Evolutionary conservation across 768 basidiomycete genomes (phyloP), one percentile per base, ranked within the genome.

Genomic region (Lentinula boryana): DNA sequence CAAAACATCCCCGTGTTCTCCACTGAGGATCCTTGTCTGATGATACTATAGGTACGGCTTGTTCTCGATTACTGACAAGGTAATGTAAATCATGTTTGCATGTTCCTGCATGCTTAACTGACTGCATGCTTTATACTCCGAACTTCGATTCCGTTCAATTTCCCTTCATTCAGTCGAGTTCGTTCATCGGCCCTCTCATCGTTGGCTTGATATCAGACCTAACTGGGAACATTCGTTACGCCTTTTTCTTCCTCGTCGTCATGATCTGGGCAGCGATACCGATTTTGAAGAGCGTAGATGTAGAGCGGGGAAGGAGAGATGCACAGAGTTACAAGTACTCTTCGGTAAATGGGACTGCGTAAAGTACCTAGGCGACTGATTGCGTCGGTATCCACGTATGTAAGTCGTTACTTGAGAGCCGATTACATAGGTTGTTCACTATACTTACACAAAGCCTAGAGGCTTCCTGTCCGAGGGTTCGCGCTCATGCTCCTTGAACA

Each of bases 31-130:
- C 48, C 31, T 3, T 41, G 38, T 40, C 40, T 12, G 7, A 1
- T 31, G 18, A 56, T 8, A 15, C 41, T 13, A 8, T 49, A 79
- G 79, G 79, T 87, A 88, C 63, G 89, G 85, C 2, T 73, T 98
- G 36, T 97, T 89, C 72, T 89, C 89, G 15, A 94, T 98, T 65
- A 96, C 94, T 0, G 91, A 93, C 75, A 93, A 94, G 78, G 90
- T 86, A 66, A 3, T 7, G 46, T 38, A 13, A 48, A 48, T 9
- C 18, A 8, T 35, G 12, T 51, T 1, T 33, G 8, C 31, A 15
- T 51, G 12, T n/a, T 27, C 27, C 8, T 32, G 32, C 31, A 21
- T 32, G n/a, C 13, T 13, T 18, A 51, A 35, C 27, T 35, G n/a
- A 32, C 50, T 51, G n/a, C 13, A 16, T 21, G 27, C 27, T 27